Percentiles rank a stretch among this genome's conserved stretches.
Evolutionary conservation across 2,329 filamentous ascomycete genomes (phyloP).

Genomic region (Colletotrichum trifolii): DNA sequence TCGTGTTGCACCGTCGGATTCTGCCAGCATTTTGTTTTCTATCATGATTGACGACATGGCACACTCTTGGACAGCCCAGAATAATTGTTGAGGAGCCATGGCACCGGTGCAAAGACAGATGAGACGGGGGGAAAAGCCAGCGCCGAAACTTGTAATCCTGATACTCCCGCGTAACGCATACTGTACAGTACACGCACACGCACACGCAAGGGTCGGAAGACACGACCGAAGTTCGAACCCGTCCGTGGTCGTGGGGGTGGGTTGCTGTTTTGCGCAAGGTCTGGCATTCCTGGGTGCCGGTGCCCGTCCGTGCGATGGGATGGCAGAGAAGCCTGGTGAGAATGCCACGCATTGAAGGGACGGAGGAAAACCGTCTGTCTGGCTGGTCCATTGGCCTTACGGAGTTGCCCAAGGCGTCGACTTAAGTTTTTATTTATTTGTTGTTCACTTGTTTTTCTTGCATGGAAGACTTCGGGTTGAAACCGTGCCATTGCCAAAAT

Average conservation of each 20-base stretch:
- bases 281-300: background rate
- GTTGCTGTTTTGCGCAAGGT: conserved; percentile 14
- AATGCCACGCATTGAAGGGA: background rate
- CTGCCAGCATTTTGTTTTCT: background rate
- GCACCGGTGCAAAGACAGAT: conserved; percentile 21
- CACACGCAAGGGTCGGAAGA: background rate
- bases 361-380: background rate
- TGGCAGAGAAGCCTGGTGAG: background rate
- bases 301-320: conserved; percentile 24
- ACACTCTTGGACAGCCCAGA: background rate
- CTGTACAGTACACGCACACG: no score
- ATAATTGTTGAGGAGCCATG: conserved; percentile 9
- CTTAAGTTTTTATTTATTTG: background rate
- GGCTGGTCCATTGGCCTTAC: no score
- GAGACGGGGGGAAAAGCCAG: conserved; percentile 9
- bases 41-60: conserved; percentile 4
- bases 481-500: conserved; percentile 17
- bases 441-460: background rate
- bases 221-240: conserved; percentile 28
- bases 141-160: conserved; percentile 11
- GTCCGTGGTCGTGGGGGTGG: conserved; percentile 29
- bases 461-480: background rate
- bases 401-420: no score
- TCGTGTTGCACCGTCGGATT: background rate
- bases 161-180: conserved; percentile 24